Base-by-base conservation (phyloP, 768 basidiomycete species). In the Sarcomyxa edulis region DNA sequence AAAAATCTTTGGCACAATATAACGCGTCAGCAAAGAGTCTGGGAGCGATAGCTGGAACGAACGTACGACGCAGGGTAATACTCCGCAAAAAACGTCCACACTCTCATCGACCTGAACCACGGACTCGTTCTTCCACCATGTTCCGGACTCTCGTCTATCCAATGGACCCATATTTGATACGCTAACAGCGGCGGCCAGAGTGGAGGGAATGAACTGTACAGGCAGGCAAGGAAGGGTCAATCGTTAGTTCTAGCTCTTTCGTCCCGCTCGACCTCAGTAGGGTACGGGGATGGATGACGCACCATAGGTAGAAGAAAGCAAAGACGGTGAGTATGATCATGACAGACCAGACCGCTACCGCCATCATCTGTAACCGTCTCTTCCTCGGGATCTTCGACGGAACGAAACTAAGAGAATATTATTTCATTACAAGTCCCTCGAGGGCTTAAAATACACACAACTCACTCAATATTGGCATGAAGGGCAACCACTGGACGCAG, bases 21-120 rank as follows among this genome's bases (percentile, higher is more conserved):
- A 27, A 21, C 65, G 56, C 32, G 69, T 56, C 33, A 62, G 59
- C 32, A 29, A 8, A 7, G 9, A 33, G 6, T 19, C 27, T 10
- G 30, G 7, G 14, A 23, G 20, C 21, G n/a, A 37, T 27, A 32
- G 12, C 18, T 11, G 20, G 22, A 26, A 20, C 30, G 23, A 15
- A 80, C 88, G 61, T 64, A 91, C 88, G 84, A 84, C 33, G 84
- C 83, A 50, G 90, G 90, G 51, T 92, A 93, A 59, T 91, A 87
- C 44, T 88, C 86, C 15, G 92, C 89, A 65, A 95, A 97, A 53
- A 92, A 91, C 53, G 66, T 76, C 91, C 92, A 98, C 47, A 89
- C 73, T 30, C 67, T 62, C 45, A 69, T 51, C 6, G 72, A 72
- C 20, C 92, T 74, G 44, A 89, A 76, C 88, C 85, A 92, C 16